phyloP scores from a whole-genome alignment of 108 stramenopile species.

The Cylindrotheca fusiformis region DNA sequence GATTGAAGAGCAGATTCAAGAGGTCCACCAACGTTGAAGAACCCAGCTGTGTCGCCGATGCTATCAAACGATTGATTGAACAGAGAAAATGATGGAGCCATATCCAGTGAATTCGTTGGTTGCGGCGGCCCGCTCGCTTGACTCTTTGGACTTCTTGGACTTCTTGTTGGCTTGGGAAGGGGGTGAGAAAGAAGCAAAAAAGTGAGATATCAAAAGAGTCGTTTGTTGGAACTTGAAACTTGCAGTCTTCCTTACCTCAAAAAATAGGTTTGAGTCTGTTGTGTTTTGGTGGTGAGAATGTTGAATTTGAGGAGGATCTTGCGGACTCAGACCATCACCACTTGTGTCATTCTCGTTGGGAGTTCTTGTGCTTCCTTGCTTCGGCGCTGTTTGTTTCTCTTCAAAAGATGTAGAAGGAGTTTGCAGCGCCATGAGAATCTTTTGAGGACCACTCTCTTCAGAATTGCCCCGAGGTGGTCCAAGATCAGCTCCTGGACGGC shows the following conservation, averaged over 20 bases:
- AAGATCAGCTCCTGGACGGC: constrained; percentile 29
- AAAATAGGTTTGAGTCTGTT: constrained; percentile 17
- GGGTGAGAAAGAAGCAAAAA: constrained; percentile 19
- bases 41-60: constrained; percentile 53
- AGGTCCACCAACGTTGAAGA: constrained; percentile 51
- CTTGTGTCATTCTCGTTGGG: too few species aligned
- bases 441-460: constrained; percentile 34
- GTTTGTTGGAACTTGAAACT: not conserved
- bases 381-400: constrained; percentile 22
- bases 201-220: not conserved
- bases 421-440: constrained; percentile 39
- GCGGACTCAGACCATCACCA: constrained; percentile 30
- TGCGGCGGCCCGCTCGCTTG: constrained; percentile 24
- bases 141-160: constrained; percentile 56
- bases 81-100: constrained; percentile 68
- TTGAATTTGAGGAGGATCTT: constrained; percentile 42
- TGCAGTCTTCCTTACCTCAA: constrained; percentile 24
- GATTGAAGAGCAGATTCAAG: constrained; percentile 57
- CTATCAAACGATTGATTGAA: constrained; percentile 87
- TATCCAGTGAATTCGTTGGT: constrained; percentile 47
- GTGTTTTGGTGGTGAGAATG: constrained; percentile 28
- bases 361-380: constrained; percentile 3
- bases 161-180: constrained; percentile 8
- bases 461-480: not conserved
- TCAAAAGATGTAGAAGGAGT: constrained; percentile 56